Base-by-base conservation (phyloP, 2,329 filamentous ascomycete species). In the Diplodia intermedia region DNA sequence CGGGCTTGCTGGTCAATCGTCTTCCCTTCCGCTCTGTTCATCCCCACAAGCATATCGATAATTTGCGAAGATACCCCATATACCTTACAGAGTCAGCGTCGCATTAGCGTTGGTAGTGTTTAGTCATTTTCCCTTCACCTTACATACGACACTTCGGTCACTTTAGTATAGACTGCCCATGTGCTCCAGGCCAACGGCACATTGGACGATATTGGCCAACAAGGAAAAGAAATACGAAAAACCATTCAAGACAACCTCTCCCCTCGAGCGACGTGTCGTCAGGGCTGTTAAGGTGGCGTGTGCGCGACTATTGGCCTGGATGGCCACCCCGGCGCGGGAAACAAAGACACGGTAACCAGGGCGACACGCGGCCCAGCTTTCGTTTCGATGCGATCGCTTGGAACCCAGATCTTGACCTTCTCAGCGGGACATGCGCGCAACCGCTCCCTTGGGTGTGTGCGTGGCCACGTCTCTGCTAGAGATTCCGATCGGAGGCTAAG, bases 11-110 rank as follows among this genome's bases (percentile, higher is more conserved):
- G 57, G 57, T 62, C 57, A 62, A 62, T 50, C 57, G 18, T 62
- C 38, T 50, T 23, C 7, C 57, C 12, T 50, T 33, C 11, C 7
- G 40, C 52, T n/a, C 26, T 31, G 8, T 38, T n/a, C 18, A 36
- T 14, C 31, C 29, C 11, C 26, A 52, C 47, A 33, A 18, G 29
- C 57, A 29, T 14, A 29, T 43, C 47, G 14, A 40, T 60, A 36
- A 55, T 55, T 40, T 56, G 66, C 29, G 56, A 68, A 65, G 66
- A 68, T 68, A 68, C 66, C 66, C 66, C 65, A 50, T 65, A 38
- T 56, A 68, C 57, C 38, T 65, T 68, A 52, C 23, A n/a, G 31
- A 49, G 33, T 55, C 61, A 55, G 36, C 20, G 49, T 65, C 47
- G 66, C 57, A 56, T 56, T 50, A 66, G 66, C 38, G 26, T 38